These are phyloP conservation scores for Cyberlindnera misumaiensis DNA, from an alignment of 805 yeast genomes.

Conservation along the genomic window DNA sequence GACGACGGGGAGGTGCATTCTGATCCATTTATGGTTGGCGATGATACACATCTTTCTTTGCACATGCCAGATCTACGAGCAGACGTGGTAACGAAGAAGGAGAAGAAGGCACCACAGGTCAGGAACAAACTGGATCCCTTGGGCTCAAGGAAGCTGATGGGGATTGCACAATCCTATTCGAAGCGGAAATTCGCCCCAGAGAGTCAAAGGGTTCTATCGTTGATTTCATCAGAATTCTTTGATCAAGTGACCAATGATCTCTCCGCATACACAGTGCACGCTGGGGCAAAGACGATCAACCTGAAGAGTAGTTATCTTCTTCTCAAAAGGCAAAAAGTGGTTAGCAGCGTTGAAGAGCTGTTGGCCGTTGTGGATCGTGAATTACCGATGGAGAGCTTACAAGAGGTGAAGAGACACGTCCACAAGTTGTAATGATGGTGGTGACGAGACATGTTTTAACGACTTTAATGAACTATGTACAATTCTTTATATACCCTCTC, in stretches of 20 bases:
- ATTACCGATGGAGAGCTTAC: slow-evolving; percentile 26
- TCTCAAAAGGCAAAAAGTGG: slow-evolving; percentile 26
- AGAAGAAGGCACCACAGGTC: not conserved
- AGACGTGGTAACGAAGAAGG: not conserved
- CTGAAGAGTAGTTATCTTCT: slow-evolving; percentile 22
- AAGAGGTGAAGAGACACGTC: slow-evolving; percentile 17
- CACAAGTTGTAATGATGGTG: slow-evolving; percentile 13
- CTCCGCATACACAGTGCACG: slow-evolving; percentile 27
- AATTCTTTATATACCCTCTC: slow-evolving; percentile 9
- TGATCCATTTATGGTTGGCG: slow-evolving; percentile 5
- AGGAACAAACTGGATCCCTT: slow-evolving; percentile 1
- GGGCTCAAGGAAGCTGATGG: slow-evolving; percentile 4
- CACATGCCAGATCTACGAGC: not conserved
- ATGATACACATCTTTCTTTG: not conserved
- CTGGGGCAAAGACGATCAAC: slow-evolving; percentile 22
- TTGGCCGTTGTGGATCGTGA: slow-evolving; percentile 22
- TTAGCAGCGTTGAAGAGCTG: slow-evolving; percentile 11
- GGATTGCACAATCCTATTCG: slow-evolving; percentile 7
- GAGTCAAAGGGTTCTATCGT: slow-evolving; percentile 17
- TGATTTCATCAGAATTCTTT: slow-evolving; percentile 24
- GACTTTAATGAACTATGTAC: slow-evolving; percentile 1
- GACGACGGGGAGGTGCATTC: slow-evolving; percentile 1
- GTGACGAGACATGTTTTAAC: not conserved
- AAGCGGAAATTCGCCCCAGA: slow-evolving; percentile 14
- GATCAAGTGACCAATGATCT: slow-evolving; percentile 24